These are phyloP conservation scores for Orobanche coerulescens DNA, from an alignment of 257 asterid genomes.

Conservation along the genomic window DNA sequence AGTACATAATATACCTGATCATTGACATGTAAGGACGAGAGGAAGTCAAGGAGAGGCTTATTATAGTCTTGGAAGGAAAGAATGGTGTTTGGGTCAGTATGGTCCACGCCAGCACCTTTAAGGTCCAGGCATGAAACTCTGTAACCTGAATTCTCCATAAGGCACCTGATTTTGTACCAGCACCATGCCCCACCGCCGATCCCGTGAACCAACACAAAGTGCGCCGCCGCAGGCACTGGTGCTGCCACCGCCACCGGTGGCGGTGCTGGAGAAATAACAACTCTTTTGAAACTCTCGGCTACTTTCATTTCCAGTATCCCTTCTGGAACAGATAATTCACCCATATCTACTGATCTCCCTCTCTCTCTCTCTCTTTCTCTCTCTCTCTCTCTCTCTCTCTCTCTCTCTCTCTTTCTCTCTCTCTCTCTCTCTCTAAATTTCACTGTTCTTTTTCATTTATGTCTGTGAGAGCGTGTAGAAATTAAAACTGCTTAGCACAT, in stretches of 20 bases:
- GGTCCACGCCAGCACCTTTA: conserved; percentile 56
- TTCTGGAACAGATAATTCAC: conserved; percentile 14
- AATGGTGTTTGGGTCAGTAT: conserved; percentile 57
- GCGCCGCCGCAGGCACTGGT: too few species aligned
- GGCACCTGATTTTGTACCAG: conserved; percentile 70
- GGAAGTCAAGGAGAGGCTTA: conserved; percentile 58
- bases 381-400: background rate
- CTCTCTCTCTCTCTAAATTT: background rate
- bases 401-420: background rate
- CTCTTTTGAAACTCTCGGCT: background rate
- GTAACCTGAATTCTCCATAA: conserved; percentile 63
- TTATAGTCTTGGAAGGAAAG: conserved; percentile 54
- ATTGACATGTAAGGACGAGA: conserved; percentile 33
- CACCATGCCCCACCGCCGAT: conserved; percentile 72
- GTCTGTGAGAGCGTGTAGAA: background rate
- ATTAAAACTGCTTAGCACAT: too few species aligned
- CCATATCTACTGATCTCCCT: conserved; percentile 15
- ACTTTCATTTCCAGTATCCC: background rate
- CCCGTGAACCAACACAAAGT: conserved; percentile 83
- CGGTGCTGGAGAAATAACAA: background rate
- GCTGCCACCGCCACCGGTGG: background rate
- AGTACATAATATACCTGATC: conserved; percentile 43
- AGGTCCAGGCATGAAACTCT: conserved; percentile 77
- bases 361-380: background rate
- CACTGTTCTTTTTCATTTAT: background rate